A percentile compares a stretch with the other conserved stretches of the same genome.
Evolutionary conservation across 805 yeast genomes (phyloP).

Genomic region (Clavispora asparagi): DNA sequence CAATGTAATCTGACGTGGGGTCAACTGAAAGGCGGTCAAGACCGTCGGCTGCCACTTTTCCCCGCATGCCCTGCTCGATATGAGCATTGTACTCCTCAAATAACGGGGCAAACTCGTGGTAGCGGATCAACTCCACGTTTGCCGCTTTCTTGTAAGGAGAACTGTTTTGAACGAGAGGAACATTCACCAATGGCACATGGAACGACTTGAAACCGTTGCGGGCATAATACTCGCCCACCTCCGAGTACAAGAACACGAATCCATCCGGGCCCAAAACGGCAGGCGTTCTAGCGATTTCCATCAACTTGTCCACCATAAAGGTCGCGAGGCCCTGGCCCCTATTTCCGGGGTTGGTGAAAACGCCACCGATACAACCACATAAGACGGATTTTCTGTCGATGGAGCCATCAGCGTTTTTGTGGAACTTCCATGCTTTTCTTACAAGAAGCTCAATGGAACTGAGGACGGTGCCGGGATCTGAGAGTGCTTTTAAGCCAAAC

Average conservation of each 20-base stretch:
- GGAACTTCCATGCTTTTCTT: conserved; percentile 25
- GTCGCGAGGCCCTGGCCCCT: conserved; percentile 35
- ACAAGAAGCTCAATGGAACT: conserved; percentile 33
- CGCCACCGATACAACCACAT: conserved; percentile 40
- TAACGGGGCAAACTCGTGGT: conserved; percentile 25
- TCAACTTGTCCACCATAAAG: conserved; percentile 35
- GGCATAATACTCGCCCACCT: conserved; percentile 39
- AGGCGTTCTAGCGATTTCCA: conserved; percentile 19
- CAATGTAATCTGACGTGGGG: conserved; percentile 24
- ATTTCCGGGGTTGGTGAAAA: conserved; percentile 31
- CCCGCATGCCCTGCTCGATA: conserved; percentile 14
- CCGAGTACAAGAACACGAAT: conserved; percentile 35
- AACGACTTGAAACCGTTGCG: conserved; percentile 34
- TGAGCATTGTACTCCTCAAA: conserved; percentile 18
- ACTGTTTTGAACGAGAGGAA: conserved; percentile 14
- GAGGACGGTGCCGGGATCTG: conserved; percentile 17
- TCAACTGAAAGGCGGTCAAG: conserved; percentile 24
- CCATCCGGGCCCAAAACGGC: conserved; percentile 26
- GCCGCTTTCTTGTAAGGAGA: neutral
- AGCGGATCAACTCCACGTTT: conserved; percentile 17
- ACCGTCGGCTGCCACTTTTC: conserved; percentile 23
- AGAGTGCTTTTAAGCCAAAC: conserved; percentile 19
- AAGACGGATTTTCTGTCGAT: conserved; percentile 16
- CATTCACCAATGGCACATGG: conserved; percentile 27
- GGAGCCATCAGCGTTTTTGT: conserved; percentile 7